Percentiles rank a stretch among this genome's conserved stretches.
Conservation (phyloP, 2,329 filamentous ascomycete genomes). For the Xylariaceae sp. region DNA sequence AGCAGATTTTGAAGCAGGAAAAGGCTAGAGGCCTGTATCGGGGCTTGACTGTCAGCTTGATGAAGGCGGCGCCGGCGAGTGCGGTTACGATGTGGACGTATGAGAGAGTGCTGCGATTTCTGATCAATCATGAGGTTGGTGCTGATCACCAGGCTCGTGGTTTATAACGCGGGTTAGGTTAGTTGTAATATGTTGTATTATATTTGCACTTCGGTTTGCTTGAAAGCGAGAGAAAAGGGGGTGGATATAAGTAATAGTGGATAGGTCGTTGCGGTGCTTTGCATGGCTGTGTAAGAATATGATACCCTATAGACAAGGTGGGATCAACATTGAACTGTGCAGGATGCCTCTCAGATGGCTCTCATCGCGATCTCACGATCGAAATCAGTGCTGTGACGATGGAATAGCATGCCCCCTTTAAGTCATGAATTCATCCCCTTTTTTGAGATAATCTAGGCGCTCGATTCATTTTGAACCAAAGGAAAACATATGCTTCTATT, state of each 20-base stretch:
- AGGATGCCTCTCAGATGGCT: background rate
- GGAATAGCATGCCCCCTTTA: background rate
- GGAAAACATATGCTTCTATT: constrained; percentile 25
- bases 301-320: constrained; percentile 21
- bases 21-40: constrained; percentile 79
- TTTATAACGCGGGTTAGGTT: constrained; percentile 1
- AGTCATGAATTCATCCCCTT: too few species aligned
- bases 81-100: constrained; percentile 95
- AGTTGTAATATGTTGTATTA: constrained; percentile 7
- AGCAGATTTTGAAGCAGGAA: constrained; percentile 63
- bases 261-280: background rate
- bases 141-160: constrained; percentile 16
- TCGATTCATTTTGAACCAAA: constrained; percentile 9
- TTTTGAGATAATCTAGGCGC: too few species aligned
- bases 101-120: constrained; percentile 63
- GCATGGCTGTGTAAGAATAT: constrained; percentile 2
- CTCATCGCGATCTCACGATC: background rate
- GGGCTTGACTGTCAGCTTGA: constrained; percentile 77
- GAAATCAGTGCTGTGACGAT: background rate
- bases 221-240: background rate
- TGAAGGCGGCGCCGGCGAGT: constrained; percentile 92
- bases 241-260: constrained; percentile 4
- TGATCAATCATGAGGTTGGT: constrained; percentile 41
- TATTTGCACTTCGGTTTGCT: background rate
- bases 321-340: constrained; percentile 4